Base-by-base conservation (phyloP, 2,329 filamentous ascomycete species). In the Apiospora hydei region DNA sequence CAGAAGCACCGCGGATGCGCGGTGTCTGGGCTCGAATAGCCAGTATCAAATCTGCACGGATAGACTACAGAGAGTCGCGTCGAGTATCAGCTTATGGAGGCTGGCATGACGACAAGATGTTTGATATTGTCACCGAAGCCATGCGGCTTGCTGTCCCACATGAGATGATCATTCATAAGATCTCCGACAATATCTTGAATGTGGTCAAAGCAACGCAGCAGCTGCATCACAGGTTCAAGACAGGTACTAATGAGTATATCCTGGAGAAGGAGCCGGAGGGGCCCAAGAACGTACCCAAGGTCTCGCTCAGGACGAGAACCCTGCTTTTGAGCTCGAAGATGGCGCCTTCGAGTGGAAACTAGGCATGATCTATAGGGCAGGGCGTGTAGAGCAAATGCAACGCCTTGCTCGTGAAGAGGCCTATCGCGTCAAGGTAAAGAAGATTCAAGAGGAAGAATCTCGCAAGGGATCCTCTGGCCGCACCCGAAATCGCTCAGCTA, bases 291-390 rank as follows among this genome's bases (percentile, higher is more conserved):
- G 91, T 99, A 0, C 96, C 96, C 1, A 96, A 94, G 78, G 86
- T 99, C 30, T 96, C 95, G 0, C 76, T 99, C 13, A 90, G 95
- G 69, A 93, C 92, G 71, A 93, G 93, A 77, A 93, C 93, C 6
- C 86, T 99, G 34, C 84, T 98, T 2, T 99, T 72, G 96, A 98
- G 79, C 87, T 99, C 47, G 96, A 99, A 82, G 96, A 99, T 80
- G 96, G 96, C 69, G 92, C 94, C 0, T 99, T 99, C 78, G 96
- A 99, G 81, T 99, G 95, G 94, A 98, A 98, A 80, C 86, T 99
- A 13, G 94, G 95, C 21, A 91, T 95, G 79, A 99, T 99, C 69
- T 99, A 98, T 81, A 91, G 96, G 44, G 90, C 94, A 66, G 96
- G 97, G 0, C 87, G 96, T 26, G 86, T 95, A 71, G 96, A 99